Evolutionary conservation across 1,284 basidiomycete genomes (phyloP), one percentile per base, ranked within the genome.

Genomic region (Cutaneotrichosporon curvatum): DNA sequence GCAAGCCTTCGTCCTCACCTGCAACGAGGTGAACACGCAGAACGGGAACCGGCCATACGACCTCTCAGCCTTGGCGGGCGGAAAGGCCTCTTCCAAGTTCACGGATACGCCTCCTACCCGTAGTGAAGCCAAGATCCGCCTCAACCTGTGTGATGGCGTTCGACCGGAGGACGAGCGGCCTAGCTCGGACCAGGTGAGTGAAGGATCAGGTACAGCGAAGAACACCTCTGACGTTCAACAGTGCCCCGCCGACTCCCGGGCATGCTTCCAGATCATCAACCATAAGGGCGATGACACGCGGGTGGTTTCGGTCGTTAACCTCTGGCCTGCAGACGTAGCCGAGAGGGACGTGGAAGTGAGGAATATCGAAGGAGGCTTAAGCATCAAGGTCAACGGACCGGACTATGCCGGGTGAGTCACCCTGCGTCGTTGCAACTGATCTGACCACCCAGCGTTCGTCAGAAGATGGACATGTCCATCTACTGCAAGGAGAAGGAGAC

Each of bases 171-270:
- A 65, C 19, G 57, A 56, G 10, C 35, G 62, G 8, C 32, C 57
- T 11, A 67, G 67, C 32, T 63, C 67, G 46, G 70, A 70, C 55
- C 64, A 72, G 59, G 68, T 67, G 51, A 37, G 64, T 59, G 40
- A 14, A 8, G 20, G 15, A 4, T 28, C 19, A 9, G 4, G n/a
- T n/a, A 15, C 7, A 4, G n/a, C n/a, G n/a, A 4, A n/a, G 25
- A 19, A 6, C 16, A 31, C 7, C 6, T 25, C 45, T 47, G 14
- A 47, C 45, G 12, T 12, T n/a, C 25, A 18, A 6, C 42, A 73
- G 71, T 73, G 71, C 45, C 62, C 66, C 14, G 41, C 52, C 10
- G 53, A 58, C 23, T 70, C 69, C 1, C 52, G 55, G 42, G 61
- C 65, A 3, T 73, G 71, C 51, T 48, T 71, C 37, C 62, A 56